Evolutionary conservation across 306 rosid genomes (phyloP).

Genomic region (Neltuma alba): DNA sequence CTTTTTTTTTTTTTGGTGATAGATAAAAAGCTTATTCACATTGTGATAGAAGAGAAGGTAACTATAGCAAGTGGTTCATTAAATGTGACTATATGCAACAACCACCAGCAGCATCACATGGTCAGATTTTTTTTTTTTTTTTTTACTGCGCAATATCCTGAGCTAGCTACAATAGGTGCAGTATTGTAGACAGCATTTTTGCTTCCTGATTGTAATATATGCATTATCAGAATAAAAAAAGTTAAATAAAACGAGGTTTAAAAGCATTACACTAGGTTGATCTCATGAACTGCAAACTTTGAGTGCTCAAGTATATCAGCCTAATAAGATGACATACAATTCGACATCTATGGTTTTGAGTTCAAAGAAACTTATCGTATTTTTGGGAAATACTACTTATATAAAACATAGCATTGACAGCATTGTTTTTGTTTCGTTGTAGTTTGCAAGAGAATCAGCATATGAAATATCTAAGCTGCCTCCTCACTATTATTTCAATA

Average conservation of each 20-base stretch:
- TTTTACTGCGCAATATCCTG: neutral
- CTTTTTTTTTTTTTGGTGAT: no score
- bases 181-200: neutral
- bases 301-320: neutral
- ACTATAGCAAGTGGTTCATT: neutral
- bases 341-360: neutral
- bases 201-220: neutral
- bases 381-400: neutral
- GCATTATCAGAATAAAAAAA: neutral
- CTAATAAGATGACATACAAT: neutral
- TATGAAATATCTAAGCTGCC: neutral
- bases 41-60: slow-evolving; percentile 7
- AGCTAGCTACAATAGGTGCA: neutral
- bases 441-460: neutral
- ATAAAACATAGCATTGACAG: neutral
- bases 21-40: no score
- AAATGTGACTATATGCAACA: slow-evolving; percentile 13
- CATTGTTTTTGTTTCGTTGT: neutral
- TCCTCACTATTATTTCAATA: neutral
- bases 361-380: neutral
- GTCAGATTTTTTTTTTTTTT: neutral
- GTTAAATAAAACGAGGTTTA: neutral
- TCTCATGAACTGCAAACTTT: neutral
- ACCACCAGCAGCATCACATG: slow-evolving; percentile 19
- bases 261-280: neutral